Base-by-base conservation (phyloP, 768 basidiomycete species). In the Hemileccinum rubropunctum region DNA sequence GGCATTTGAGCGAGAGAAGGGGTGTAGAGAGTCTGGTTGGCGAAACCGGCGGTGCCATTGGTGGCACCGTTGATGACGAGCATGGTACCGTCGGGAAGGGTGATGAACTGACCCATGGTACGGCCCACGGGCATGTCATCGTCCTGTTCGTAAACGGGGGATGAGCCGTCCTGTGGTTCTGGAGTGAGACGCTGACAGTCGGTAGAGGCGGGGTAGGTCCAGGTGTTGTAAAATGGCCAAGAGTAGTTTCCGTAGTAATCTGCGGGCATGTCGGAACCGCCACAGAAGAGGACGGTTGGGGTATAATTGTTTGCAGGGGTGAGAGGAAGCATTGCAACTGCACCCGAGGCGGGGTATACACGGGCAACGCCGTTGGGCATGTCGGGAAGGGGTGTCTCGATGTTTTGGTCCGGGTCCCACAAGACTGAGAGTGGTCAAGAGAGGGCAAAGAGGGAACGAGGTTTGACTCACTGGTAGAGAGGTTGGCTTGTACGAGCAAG, bases 81-180 rank as follows among this genome's bases (percentile, higher is more conserved):
- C n/a, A 94, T 48, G 30, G 80, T 86, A 7, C 85, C 86, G 41
- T 90, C 82, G 0, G 92, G 83, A 8, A 97, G 83, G 34, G 79
- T 77, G 68, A 95, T 84, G 65, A 95, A 92, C 64, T 92, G 89
- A 10, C 93, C 91, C 94, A 98, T 98, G 23, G 88, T 90, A 17
- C 92, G 80, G 0, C 82, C 80, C 52, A 83, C 76, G 9, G 81
- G 73, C 77, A 94, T 82, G 51, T 81, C 67, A 54, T 95, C 92
- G 51, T 92, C 91, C 58, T 86, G 76, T 6, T 74, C 69, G 62
- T 89, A 91, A 0, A 58, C 68, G 0, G 83, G 75, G 1, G 74
- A 33, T 1, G 84, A 81, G 3, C 86, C 86, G 47, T 86, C 85
- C 4, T 65, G 63, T 38, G 90, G 90, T 62, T 95, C 92, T 0